phyloP scores from a whole-genome alignment of 768 basidiomycete species.

The Symmetrospora coprosmae region DNA sequence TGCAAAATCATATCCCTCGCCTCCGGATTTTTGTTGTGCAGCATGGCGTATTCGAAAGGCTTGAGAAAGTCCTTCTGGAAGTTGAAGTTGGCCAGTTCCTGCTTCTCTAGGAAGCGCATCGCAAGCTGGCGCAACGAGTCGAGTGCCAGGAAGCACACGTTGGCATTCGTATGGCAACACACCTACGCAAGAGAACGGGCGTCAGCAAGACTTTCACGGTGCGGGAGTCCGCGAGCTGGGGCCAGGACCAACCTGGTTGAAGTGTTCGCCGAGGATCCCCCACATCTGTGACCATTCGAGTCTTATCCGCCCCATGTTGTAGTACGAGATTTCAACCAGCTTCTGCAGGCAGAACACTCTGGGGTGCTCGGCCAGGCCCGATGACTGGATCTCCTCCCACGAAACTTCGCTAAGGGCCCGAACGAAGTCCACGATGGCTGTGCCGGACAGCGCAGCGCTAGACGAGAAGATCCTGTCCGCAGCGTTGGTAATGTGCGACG shows the following conservation, averaged over 20 bases:
- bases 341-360: slow-evolving; percentile 94
- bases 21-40: slow-evolving; percentile 87
- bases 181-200: slow-evolving; percentile 48
- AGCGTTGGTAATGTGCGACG: slow-evolving; percentile 94
- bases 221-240: slow-evolving; percentile 29
- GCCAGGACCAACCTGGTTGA: slow-evolving; percentile 64
- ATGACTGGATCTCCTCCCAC: slow-evolving; percentile 98
- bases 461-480: slow-evolving; percentile 98
- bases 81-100: slow-evolving; percentile 92
- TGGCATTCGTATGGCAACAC: slow-evolving; percentile 92
- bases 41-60: slow-evolving; percentile 96
- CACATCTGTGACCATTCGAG: slow-evolving; percentile 96
- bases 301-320: slow-evolving; percentile 97
- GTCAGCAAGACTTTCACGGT: background rate
- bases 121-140: slow-evolving; percentile 92
- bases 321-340: slow-evolving; percentile 96
- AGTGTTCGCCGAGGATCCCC: slow-evolving; percentile 95
- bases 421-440: slow-evolving; percentile 94
- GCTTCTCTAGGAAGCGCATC: slow-evolving; percentile 97
- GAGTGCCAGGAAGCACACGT: slow-evolving; percentile 89
- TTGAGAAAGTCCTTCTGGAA: slow-evolving; percentile 98
- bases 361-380: slow-evolving; percentile 82
- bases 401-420: slow-evolving; percentile 90
- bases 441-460: slow-evolving; percentile 83
- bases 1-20: slow-evolving; percentile 94